Evolutionary conservation across 176 grass and related monocot genomes (phyloP), one percentile per base, ranked within the genome.

Genomic region (Areca catechu): DNA sequence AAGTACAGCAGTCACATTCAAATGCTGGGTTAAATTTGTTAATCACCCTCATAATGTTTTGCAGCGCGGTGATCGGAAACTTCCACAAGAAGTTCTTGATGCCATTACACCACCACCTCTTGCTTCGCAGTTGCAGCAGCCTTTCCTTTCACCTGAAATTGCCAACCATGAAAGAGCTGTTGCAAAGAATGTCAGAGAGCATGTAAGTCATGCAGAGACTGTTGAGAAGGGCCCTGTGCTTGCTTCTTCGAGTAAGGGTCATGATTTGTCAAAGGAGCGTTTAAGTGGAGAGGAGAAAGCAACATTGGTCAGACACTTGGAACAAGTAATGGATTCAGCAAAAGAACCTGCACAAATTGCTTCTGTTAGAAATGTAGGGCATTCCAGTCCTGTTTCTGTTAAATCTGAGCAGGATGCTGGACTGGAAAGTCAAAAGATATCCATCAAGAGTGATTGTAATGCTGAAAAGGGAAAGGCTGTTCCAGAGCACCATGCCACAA

Each of bases 401-500:
- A 98, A 98, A 93, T 81, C 88, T 67, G 94, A 98, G 79, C 84
- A 93, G 62, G 94, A 98, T 57, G 56, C 49, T 24, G 94, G 89
- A 62, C 82, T 69, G 55, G 71, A 61, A 76, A 83, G 63, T 49
- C 81, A 89, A 69, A 83, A 75, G 68, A 76, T 73, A 67, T 83
- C 78, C 57, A 66, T 54, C 19, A 86, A 69, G 68, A 79, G 54
- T 63, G 87, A 91, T 63, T 67, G 57, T 53, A 74, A 58, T 80
- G 71, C 60, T 71, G 94, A 89, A 68, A 93, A 73, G 70, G 93
- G 81, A 48, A 89, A 98, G 65, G 80, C 79, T 81, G 59, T 83
- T 68, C 83, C 88, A 19, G 71, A 49, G 4, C 88, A 88, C 70
- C 68, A 65, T 70, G 78, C 77, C 53, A 55, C 72, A 4, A 63